Conservation (phyloP, 1,139 yeast genomes). For the Debaryomycetaceae sp. region DNA sequence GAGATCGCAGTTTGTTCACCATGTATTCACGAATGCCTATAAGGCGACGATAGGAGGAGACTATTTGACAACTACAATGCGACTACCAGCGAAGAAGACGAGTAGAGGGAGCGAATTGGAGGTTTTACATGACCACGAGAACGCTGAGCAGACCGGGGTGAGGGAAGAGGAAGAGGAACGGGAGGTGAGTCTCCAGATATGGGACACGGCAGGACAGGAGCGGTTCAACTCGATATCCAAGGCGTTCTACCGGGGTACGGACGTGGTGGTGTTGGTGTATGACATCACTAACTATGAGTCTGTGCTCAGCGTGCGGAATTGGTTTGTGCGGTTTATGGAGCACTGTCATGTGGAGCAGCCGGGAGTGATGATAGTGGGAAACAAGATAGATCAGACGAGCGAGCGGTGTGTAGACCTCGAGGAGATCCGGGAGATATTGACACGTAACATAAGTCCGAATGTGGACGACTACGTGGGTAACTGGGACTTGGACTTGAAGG, state of each 20-base stretch:
- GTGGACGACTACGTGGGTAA: constrained; percentile 36
- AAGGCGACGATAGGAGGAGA: constrained; percentile 65
- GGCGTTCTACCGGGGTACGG: constrained; percentile 62
- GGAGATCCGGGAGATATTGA: constrained; percentile 41
- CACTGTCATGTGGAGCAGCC: constrained; percentile 51
- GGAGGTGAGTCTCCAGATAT: constrained; percentile 47
- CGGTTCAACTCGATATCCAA: constrained; percentile 57
- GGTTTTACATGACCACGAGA: constrained; percentile 2
- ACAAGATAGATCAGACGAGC: constrained; percentile 42
- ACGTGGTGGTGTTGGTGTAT: constrained; percentile 54
- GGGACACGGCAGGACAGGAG: constrained; percentile 73
- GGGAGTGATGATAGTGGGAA: constrained; percentile 53
- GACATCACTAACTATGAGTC: constrained; percentile 57
- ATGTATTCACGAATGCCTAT: constrained; percentile 55
- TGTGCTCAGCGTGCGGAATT: constrained; percentile 46
- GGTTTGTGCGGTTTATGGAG: constrained; percentile 51
- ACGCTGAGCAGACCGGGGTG: neutral
- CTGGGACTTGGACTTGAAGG: constrained; percentile 42
- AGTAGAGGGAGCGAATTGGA: neutral
- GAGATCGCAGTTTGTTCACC: constrained; percentile 57
- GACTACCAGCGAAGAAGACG: constrained; percentile 1
- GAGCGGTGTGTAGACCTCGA: constrained; percentile 41
- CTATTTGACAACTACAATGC: constrained; percentile 47
- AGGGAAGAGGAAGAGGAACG: constrained; percentile 2
- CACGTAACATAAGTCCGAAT: constrained; percentile 21